These are phyloP conservation scores for Herpotrichia juniperi DNA, from an alignment of 2,329 filamentous ascomycete species.

Conservation along the genomic window DNA sequence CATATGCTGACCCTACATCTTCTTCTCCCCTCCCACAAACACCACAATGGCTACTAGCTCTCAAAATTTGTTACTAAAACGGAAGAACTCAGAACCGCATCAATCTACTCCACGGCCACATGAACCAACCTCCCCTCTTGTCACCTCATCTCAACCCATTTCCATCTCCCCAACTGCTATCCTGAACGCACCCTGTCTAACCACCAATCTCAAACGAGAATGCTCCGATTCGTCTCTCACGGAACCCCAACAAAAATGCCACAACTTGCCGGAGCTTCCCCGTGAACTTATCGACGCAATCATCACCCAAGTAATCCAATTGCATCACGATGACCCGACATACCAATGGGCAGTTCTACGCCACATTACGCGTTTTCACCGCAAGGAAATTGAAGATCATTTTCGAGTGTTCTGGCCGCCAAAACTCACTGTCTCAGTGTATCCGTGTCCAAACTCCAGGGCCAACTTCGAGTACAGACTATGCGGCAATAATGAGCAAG, in stretches of 20 bases:
- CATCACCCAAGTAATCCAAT: conserved; percentile 6
- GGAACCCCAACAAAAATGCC: too few species aligned
- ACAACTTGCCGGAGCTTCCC: background rate
- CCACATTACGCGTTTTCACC: conserved; percentile 7
- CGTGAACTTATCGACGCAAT: conserved; percentile 11
- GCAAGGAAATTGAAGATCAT: conserved; percentile 5
- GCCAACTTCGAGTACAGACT: background rate
- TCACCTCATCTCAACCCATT: too few species aligned
- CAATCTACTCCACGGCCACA: too few species aligned
- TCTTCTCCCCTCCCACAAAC: too few species aligned
- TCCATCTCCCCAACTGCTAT: too few species aligned
- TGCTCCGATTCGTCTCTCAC: background rate
- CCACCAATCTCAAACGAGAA: background rate
- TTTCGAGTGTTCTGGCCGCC: conserved; percentile 11
- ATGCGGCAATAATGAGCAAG: background rate
- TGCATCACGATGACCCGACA: conserved; percentile 7
- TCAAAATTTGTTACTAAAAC: too few species aligned
- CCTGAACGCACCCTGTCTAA: background rate
- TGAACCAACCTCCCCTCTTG: too few species aligned
- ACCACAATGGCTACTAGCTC: too few species aligned
- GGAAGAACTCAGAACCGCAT: too few species aligned
- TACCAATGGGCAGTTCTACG: conserved; percentile 14
- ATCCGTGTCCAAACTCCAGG: background rate
- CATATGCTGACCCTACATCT: too few species aligned
- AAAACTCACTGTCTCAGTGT: conserved; percentile 2